A percentile compares a stretch with the other conserved stretches of the same genome.
Evolutionary conservation across 371 early-diverging fungal genomes (phyloP).

Genomic region (Mucor lusitanicus): DNA sequence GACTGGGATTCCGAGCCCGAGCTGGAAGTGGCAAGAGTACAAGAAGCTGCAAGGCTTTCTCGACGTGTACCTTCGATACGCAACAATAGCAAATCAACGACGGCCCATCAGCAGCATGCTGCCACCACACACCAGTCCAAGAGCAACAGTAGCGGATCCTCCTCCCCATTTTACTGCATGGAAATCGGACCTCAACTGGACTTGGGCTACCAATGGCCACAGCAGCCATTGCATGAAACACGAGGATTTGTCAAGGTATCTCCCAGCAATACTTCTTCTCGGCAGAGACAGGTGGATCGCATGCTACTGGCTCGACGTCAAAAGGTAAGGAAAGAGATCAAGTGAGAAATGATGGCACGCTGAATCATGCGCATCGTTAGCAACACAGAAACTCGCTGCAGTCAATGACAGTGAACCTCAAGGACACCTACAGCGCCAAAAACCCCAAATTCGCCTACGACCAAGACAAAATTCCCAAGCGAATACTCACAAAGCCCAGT

Average conservation of each 20-base stretch:
- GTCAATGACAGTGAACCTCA: slow-evolving; percentile 53
- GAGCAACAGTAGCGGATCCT: background rate
- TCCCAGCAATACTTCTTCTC: background rate
- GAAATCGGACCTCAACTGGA: slow-evolving; percentile 35
- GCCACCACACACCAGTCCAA: background rate
- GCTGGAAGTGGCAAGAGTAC: slow-evolving; percentile 27
- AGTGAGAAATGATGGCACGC: too few species aligned
- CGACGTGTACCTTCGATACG: slow-evolving; percentile 15
- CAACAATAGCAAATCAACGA: background rate
- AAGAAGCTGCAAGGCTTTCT: slow-evolving; percentile 19
- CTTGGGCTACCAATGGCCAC: slow-evolving; percentile 41
- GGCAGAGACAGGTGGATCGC: slow-evolving; percentile 10
- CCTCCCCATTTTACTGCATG: slow-evolving; percentile 26
- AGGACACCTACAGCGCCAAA: slow-evolving; percentile 70
- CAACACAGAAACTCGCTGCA: background rate
- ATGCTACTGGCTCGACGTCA: slow-evolving; percentile 1
- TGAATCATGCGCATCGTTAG: background rate
- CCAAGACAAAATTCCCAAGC: slow-evolving; percentile 74
- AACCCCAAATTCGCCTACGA: slow-evolving; percentile 79
- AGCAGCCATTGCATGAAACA: background rate
- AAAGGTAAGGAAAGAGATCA: slow-evolving; percentile 1
- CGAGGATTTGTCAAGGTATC: slow-evolving; percentile 6
- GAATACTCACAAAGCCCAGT: slow-evolving; percentile 92
- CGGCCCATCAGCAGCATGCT: background rate
- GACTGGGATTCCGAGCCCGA: slow-evolving; percentile 44